phyloP scores from a whole-genome alignment of 805 yeast species.

The Saturnispora mendoncae region DNA sequence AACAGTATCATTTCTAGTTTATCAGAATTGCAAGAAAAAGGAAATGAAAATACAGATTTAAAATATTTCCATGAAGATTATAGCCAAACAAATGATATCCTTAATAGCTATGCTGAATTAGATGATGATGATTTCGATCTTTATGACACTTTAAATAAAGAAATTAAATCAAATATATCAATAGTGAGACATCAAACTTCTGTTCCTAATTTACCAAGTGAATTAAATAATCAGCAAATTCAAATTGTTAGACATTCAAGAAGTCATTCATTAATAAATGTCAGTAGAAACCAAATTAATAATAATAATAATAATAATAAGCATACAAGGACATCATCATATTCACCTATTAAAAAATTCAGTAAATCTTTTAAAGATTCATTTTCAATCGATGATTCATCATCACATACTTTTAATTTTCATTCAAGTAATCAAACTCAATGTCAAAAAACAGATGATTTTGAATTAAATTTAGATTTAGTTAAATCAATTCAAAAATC shows the following conservation, averaged over 20 bases:
- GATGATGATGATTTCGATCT: neutral
- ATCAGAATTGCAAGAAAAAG: too few relatives aligned
- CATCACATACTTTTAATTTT: neutral
- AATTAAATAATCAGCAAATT: neutral
- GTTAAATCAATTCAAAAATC: slow-evolving; percentile 23
- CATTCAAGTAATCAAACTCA: neutral
- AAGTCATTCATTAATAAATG: slow-evolving; percentile 1
- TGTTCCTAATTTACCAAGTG: slow-evolving; percentile 7
- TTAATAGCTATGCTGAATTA: neutral
- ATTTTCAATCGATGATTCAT: neutral
- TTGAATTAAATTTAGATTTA: slow-evolving; percentile 24
- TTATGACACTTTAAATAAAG: slow-evolving; percentile 4
- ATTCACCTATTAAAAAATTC: slow-evolving; percentile 7
- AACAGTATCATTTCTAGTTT: too few relatives aligned
- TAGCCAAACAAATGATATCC: neutral
- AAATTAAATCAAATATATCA: neutral
- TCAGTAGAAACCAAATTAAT: too few relatives aligned
- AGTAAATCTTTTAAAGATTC: slow-evolving; percentile 3
- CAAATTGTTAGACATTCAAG: slow-evolving; percentile 4
- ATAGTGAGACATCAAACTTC: slow-evolving; percentile 5
- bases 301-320: too few relatives aligned
- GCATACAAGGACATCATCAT: slow-evolving; percentile 2
- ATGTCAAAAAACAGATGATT: slow-evolving; percentile 5
- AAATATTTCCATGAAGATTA: neutral
- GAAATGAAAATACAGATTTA: neutral